Conservation (phyloP, 352 stramenopile genomes). For the Pythium aphanidermatum region DNA sequence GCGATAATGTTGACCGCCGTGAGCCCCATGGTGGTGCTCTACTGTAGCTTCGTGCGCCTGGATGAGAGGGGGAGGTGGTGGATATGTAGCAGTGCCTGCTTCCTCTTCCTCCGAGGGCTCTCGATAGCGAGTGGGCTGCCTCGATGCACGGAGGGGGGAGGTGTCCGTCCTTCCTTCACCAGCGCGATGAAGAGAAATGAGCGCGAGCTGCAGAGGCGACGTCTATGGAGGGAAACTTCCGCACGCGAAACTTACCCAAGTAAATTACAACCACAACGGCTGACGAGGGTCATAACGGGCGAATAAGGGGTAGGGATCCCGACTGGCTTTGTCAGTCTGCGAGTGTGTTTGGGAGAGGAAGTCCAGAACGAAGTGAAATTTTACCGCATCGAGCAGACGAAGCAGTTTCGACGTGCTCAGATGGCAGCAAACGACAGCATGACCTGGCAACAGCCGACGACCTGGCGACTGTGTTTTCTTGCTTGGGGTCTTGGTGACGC, state of each 20-base stretch:
- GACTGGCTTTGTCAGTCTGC: too few species aligned
- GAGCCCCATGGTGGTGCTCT: constrained; percentile 34
- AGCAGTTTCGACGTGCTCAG: constrained; percentile 11
- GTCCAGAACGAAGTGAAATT: constrained; percentile 1
- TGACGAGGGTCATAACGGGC: constrained; percentile 7
- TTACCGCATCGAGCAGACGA: constrained; percentile 1
- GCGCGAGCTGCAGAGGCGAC: background rate
- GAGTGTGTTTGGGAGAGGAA: too few species aligned
- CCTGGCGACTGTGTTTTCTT: too few species aligned
- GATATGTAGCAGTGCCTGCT: too few species aligned
- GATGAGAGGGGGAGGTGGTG: too few species aligned
- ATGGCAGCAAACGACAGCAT: too few species aligned
- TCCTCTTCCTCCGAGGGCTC: too few species aligned
- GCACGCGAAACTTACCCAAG: background rate
- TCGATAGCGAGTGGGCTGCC: too few species aligned
- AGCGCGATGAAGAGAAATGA: constrained; percentile 24
- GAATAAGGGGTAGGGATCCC: background rate
- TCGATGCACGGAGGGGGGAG: background rate
- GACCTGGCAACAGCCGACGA: too few species aligned
- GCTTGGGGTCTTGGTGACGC: too few species aligned
- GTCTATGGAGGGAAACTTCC: constrained; percentile 5
- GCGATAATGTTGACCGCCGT: constrained; percentile 59
- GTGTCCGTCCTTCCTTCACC: constrained; percentile 16
- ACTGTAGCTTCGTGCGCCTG: too few species aligned
- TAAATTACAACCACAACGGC: background rate